phyloP scores from a whole-genome alignment of 2,329 filamentous ascomycete species.

The Orbilia ellipsospora region DNA sequence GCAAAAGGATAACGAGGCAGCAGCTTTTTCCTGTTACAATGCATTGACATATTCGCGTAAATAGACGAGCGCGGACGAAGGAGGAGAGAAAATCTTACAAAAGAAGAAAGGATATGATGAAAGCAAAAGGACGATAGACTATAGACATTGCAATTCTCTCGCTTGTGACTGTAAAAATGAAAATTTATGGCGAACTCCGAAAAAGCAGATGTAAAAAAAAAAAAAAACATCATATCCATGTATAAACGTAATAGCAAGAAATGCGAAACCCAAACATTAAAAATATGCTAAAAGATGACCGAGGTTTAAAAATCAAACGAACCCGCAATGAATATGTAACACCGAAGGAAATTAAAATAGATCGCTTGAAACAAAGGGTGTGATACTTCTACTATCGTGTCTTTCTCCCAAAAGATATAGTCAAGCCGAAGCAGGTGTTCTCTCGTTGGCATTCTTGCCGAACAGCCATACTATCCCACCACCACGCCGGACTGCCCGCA shows the following conservation, averaged over 20 bases:
- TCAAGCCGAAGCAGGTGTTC: slow-evolving; percentile 55
- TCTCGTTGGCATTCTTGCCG: slow-evolving; percentile 56
- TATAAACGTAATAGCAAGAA: slow-evolving; percentile 24
- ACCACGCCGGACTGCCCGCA: slow-evolving; percentile 52
- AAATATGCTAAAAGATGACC: slow-evolving; percentile 32
- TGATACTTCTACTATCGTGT: slow-evolving; percentile 32
- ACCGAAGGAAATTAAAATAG: slow-evolving; percentile 28
- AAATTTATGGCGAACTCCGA: slow-evolving; percentile 42
- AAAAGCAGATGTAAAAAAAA: slow-evolving; percentile 23
- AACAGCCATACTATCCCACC: slow-evolving; percentile 56
- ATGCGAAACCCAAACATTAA: slow-evolving; percentile 48
- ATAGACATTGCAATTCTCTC: slow-evolving; percentile 30
- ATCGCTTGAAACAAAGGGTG: slow-evolving; percentile 17
- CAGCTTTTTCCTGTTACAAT: slow-evolving; percentile 31
- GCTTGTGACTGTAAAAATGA: slow-evolving; percentile 35
- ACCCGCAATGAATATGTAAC: slow-evolving; percentile 37
- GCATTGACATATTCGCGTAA: slow-evolving; percentile 34
- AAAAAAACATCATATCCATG: slow-evolving; percentile 39
- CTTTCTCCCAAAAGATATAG: slow-evolving; percentile 56
- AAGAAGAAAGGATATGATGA: slow-evolving; percentile 51
- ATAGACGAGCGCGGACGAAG: slow-evolving; percentile 21
- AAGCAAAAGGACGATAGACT: slow-evolving; percentile 5
- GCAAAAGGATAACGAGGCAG: slow-evolving; percentile 23
- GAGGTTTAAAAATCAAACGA: slow-evolving; percentile 25
- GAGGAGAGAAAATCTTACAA: slow-evolving; percentile 49